Evolutionary conservation across 768 basidiomycete genomes (phyloP), one percentile per base, ranked within the genome.

Genomic region (Boletellus sp.): DNA sequence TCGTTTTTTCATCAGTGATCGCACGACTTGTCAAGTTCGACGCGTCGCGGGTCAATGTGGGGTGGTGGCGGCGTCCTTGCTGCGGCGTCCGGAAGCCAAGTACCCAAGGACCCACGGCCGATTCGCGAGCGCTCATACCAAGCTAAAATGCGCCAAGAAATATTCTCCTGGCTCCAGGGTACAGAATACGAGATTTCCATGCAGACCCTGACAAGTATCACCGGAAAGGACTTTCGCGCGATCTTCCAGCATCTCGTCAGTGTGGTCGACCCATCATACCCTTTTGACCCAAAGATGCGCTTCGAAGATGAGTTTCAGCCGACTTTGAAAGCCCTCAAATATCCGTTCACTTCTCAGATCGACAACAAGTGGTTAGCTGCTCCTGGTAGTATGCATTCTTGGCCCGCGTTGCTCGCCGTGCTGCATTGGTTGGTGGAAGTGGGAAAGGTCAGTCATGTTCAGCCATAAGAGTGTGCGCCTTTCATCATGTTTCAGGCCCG

Each of bases 371-470:
- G 90, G 78, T 69, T 98, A 5, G 85, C 85, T 8, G 86, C 94
- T 2, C 89, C 93, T 0, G 94, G 90, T 0, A 87, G 85, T 47
- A 86, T 88, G 74, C 88, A 91, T 69, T 84, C 87, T n/a, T 98
- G 95, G 96, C 90, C 92, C 0, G 75, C 81, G 19, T 69, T 96
- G 22, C 74, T 98, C 15, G 95, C 89, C 19, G 87, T 90, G 61
- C 65, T 98, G 31, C 88, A 94, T 68, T 99, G 96, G 96, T 71
- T 99, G 13, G 90, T 89, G 8, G 85, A 90, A 58, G 67, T 90
- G 56, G 85, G 87, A 60, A 87, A 85, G 72, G 95, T 94, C 59
- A 23, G 75, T 64, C n/a, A 6, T 19, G 20, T 45, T 49, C 26
- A 11, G 45, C 50, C n/a, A 0, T 45, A 34, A 17, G 31, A 17